Conservation (phyloP, 192 early-diverging fungal species). For the Linnemannia zychae region DNA sequence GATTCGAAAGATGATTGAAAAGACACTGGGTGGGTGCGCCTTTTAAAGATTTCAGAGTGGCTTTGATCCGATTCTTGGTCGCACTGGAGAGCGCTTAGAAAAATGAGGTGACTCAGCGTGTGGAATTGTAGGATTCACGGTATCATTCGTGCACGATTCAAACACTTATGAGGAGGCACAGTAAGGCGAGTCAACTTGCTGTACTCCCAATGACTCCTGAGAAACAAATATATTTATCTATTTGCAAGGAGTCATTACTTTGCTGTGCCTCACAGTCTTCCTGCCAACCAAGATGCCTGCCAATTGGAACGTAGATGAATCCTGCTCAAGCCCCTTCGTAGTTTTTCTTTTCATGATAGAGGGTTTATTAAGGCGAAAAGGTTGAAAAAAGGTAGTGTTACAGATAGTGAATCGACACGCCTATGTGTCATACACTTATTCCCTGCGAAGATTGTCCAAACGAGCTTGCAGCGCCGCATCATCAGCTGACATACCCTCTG, state of each 20-base stretch:
- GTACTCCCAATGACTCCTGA: neutral
- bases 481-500: conserved; percentile 67
- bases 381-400: neutral
- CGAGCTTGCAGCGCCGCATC: conserved; percentile 92
- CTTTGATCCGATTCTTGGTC: conserved; percentile 8
- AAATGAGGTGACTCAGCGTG: neutral
- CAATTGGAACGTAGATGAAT: neutral
- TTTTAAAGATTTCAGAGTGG: neutral
- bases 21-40: neutral
- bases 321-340: neutral
- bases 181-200: too few relatives aligned
- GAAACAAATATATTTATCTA: neutral
- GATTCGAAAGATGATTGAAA: neutral
- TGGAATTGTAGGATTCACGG: neutral
- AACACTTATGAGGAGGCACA: neutral
- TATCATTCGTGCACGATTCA: neutral
- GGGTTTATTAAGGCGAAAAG: neutral
- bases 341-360: neutral
- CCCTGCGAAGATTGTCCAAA: conserved; percentile 88
- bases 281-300: neutral
- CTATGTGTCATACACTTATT: conserved; percentile 62
- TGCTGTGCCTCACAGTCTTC: too few relatives aligned
- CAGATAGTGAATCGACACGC: neutral
- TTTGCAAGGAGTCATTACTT: too few relatives aligned
- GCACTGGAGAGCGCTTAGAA: neutral